Base-by-base conservation (phyloP, 495 filamentous ascomycete genomes). In the Hypoxylon intermedium region DNA sequence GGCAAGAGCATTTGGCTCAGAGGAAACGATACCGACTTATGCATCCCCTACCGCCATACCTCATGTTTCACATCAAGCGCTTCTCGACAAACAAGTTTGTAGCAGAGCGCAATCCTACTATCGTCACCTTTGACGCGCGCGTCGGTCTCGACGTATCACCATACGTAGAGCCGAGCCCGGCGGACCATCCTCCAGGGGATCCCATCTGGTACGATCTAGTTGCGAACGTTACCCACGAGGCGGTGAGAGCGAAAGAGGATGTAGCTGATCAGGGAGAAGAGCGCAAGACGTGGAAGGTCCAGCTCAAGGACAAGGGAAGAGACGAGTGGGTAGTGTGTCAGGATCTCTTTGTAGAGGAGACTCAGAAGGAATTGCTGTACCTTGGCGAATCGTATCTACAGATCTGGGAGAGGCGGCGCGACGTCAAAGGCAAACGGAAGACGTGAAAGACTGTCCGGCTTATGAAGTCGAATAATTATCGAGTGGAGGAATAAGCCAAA, bases 11-110 rank as follows among this genome's bases (percentile, higher is more conserved):
- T 62, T 80, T 93, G 49, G 87, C 90, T 52, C 87, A 90, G 52
- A 87, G 94, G 44, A 87, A 89, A 60, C 85, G 94, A 34, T 97
- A 97, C 74, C 87, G 95, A 6, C 82, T 99, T 2, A 79, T 97
- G 38, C 94, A 96, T 69, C 95, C 95, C 0, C 82, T 98, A 0
- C 94, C 94, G 0, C 95, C 93, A 1, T 98, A 88, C 67, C 83
- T 98, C 13, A 79, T 95, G 30, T 93, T 98, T 77, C 93, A 98
- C 75, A 87, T 99, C 79, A 98, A 98, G 74, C 90, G 94, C 34
- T 99, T 99, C 83, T 89, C 85, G 67, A 84, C 87, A 54, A 99
- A 99, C 79, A 93, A 96, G 60, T 98, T 98, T 72, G 91, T 98
- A 23, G 79, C 86, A 2, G 95, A 99, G 75, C 89, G 94, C 28